Conservation (phyloP, 768 basidiomycete species). For the Suillus plorans region DNA sequence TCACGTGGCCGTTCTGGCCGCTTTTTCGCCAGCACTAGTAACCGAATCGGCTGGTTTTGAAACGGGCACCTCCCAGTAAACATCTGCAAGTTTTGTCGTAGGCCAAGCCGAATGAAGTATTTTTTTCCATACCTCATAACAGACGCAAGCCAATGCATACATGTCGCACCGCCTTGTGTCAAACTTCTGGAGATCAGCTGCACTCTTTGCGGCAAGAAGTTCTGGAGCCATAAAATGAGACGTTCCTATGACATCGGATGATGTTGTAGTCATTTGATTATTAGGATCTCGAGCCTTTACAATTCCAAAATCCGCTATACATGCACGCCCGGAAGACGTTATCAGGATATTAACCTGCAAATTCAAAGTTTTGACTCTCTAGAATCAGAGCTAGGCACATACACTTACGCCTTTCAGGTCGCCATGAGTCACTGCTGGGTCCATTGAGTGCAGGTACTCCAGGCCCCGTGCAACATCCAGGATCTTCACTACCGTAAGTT, state of each 20-base stretch:
- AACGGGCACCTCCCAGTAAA: not conserved
- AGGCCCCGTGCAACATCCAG: conserved; percentile 44
- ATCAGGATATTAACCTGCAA: conserved; percentile 48
- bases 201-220: conserved; percentile 8
- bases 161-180: conserved; percentile 36
- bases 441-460: conserved; percentile 41
- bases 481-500: conserved; percentile 29
- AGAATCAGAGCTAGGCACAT: not conserved
- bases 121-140: conserved; percentile 34
- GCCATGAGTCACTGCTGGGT: conserved; percentile 34
- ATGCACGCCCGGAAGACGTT: conserved; percentile 39
- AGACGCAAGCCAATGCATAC: conserved; percentile 42
- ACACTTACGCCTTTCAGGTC: conserved; percentile 31
- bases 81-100: conserved; percentile 6
- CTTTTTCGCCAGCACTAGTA: fast-evolving
- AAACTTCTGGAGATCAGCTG: conserved; percentile 12
- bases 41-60: not conserved
- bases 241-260: conserved; percentile 18
- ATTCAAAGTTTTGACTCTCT: conserved; percentile 11
- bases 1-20: not conserved
- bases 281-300: conserved; percentile 17
- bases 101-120: not conserved
- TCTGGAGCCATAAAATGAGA: conserved; percentile 26
- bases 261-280: conserved; percentile 11
- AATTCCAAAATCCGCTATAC: conserved; percentile 52